phyloP scores from a whole-genome alignment of 148 eudicot genomes.

The Pharnaceum exiguum region DNA sequence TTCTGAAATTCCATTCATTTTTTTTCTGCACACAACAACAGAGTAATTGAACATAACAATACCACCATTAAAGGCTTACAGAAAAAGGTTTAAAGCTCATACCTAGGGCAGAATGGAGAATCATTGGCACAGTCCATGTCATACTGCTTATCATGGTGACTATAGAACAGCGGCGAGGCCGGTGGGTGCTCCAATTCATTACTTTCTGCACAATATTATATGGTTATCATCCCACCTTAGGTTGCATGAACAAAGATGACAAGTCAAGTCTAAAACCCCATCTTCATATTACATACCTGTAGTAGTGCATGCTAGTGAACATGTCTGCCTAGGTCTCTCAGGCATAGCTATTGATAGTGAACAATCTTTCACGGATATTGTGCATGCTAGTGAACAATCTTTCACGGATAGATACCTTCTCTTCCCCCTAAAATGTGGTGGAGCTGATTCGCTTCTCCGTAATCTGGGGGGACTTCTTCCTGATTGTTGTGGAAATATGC shows the following conservation, averaged over 20 bases:
- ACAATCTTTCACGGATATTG: slow-evolving; percentile 29
- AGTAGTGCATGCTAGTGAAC: slow-evolving; percentile 13
- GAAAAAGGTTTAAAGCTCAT: slow-evolving; percentile 15
- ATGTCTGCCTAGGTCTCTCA: slow-evolving; percentile 10
- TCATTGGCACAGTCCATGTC: slow-evolving; percentile 26
- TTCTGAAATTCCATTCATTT: slow-evolving; percentile 22
- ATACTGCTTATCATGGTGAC: slow-evolving; percentile 17
- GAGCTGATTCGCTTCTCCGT: slow-evolving; percentile 84
- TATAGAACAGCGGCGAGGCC: slow-evolving; percentile 13
- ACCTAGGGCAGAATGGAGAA: slow-evolving; percentile 30
- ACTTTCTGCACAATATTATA: slow-evolving; percentile 34
- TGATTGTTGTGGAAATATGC: slow-evolving; percentile 14
- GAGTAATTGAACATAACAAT: background rate
- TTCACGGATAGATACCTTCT: slow-evolving; percentile 38
- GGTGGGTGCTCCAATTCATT: slow-evolving; percentile 24
- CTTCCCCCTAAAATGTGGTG: slow-evolving; percentile 63
- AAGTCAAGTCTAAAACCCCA: slow-evolving; percentile 1
- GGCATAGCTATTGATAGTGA: slow-evolving; percentile 18
- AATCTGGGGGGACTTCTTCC: slow-evolving; percentile 40
- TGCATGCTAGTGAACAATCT: slow-evolving; percentile 20
- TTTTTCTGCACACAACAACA: slow-evolving; percentile 38
- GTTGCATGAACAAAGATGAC: background rate
- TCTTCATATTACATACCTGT: slow-evolving; percentile 22
- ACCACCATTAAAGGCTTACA: slow-evolving; percentile 1
- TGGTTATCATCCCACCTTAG: background rate